phyloP scores from a whole-genome alignment of 805 yeast genomes.

The Metschnikowia shivogae region DNA sequence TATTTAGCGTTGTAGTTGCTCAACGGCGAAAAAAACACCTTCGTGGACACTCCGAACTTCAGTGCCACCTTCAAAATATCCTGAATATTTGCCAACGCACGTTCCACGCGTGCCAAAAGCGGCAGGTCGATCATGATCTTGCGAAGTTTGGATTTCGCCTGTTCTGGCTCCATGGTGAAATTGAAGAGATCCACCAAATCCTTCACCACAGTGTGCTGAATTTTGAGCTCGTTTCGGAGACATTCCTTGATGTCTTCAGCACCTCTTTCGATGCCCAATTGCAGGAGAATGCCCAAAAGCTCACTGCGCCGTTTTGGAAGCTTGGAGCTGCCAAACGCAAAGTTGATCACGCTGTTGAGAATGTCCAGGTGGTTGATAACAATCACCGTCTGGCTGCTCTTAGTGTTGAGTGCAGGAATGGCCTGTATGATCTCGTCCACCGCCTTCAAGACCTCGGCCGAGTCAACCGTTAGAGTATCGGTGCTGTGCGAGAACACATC shows the following conservation, averaged over 20 bases:
- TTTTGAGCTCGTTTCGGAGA: constrained; percentile 53
- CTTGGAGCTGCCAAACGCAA: constrained; percentile 71
- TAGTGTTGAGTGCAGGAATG: constrained; percentile 61
- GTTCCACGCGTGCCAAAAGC: constrained; percentile 54
- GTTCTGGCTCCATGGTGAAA: constrained; percentile 65
- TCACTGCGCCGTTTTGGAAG: constrained; percentile 57
- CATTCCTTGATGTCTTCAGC: constrained; percentile 51
- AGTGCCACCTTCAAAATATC: constrained; percentile 53
- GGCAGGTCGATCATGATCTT: constrained; percentile 76
- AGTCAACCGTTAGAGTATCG: constrained; percentile 30
- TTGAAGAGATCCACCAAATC: constrained; percentile 74
- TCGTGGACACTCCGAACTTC: constrained; percentile 55
- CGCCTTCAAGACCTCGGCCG: constrained; percentile 85
- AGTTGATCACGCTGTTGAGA: constrained; percentile 54
- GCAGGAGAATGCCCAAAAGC: constrained; percentile 70
- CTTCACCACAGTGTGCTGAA: constrained; percentile 76
- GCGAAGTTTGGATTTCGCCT: constrained; percentile 57
- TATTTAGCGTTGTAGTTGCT: constrained; percentile 78
- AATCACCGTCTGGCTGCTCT: constrained; percentile 49
- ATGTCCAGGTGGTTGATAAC: constrained; percentile 79
- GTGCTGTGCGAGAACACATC: constrained; percentile 62
- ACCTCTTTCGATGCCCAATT: constrained; percentile 64
- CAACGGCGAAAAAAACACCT: constrained; percentile 70
- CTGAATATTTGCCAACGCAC: constrained; percentile 56
- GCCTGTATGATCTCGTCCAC: constrained; percentile 65